Evolutionary conservation across 1,284 basidiomycete species (phyloP).

Genomic region (Clitocybe nebularis): DNA sequence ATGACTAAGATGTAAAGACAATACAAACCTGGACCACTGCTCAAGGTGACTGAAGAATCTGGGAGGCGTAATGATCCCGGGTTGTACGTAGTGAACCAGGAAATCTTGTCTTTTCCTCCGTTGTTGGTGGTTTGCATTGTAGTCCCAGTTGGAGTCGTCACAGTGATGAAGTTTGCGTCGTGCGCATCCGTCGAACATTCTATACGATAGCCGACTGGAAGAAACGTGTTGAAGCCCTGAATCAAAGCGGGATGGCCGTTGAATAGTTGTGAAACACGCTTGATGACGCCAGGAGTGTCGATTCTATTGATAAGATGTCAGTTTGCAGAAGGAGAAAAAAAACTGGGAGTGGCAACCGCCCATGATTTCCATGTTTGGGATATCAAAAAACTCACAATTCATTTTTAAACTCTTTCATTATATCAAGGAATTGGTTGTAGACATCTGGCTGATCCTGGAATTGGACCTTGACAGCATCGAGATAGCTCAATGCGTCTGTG

Average conservation of each 20-base stretch:
- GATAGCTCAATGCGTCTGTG: slow-evolving; percentile 89
- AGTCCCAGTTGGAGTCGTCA: slow-evolving; percentile 76
- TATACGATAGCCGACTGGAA: slow-evolving; percentile 93
- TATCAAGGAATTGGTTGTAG: slow-evolving; percentile 93
- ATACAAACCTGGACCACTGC: slow-evolving; percentile 1
- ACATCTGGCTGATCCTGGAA: slow-evolving; percentile 88
- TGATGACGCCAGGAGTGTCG: slow-evolving; percentile 96
- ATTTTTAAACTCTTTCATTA: slow-evolving; percentile 98
- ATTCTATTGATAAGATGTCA: slow-evolving; percentile 53
- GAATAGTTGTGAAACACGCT: slow-evolving; percentile 92
- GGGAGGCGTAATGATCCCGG: slow-evolving; percentile 3
- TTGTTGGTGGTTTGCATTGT: slow-evolving; percentile 49
- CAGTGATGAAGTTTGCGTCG: slow-evolving; percentile 40
- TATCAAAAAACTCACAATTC: slow-evolving; percentile 58
- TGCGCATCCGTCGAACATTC: slow-evolving; percentile 62
- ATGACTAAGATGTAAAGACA: background rate
- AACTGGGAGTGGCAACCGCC: background rate
- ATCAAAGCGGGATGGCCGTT: slow-evolving; percentile 89
- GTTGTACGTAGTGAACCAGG: slow-evolving; percentile 31
- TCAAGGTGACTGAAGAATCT: too few relatives aligned
- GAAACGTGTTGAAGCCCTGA: slow-evolving; percentile 97
- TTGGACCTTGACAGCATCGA: slow-evolving; percentile 89
- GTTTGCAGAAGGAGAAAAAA: background rate
- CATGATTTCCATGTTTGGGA: background rate
- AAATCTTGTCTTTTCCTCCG: slow-evolving; percentile 29